phyloP scores from a whole-genome alignment of 805 yeast species.

The Candida hispaniensis region DNA sequence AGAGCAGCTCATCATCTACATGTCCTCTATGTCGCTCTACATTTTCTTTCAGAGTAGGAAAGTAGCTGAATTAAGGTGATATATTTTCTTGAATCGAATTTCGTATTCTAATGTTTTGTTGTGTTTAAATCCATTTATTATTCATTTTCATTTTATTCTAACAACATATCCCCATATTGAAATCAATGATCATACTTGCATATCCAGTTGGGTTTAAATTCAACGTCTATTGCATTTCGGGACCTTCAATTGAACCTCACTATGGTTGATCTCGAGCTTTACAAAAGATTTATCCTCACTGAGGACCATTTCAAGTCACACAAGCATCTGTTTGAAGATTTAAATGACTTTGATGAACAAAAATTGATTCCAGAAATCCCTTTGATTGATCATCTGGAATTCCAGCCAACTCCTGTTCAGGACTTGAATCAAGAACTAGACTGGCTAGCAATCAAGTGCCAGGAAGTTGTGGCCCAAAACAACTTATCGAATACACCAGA shows the following conservation, averaged over 20 bases:
- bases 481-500: conserved; percentile 5
- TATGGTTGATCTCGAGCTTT: conserved; percentile 9
- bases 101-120: conserved; percentile 1
- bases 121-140: too few relatives aligned
- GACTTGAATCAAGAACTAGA: conserved; percentile 7
- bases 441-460: conserved; percentile 15
- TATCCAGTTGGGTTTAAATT: too few relatives aligned
- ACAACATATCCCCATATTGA: too few relatives aligned
- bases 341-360: conserved; percentile 5
- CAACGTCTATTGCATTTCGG: too few relatives aligned
- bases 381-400: conserved; percentile 11
- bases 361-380: conserved; percentile 14
- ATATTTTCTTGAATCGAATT: background rate
- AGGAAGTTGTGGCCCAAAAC: conserved; percentile 1
- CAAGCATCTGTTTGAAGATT: conserved; percentile 5
- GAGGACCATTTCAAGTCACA: conserved; percentile 12
- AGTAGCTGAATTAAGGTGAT: conserved; percentile 2
- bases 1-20: conserved; percentile 81
- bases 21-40: conserved; percentile 87
- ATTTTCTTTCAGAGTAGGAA: conserved; percentile 29
- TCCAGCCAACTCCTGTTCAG: conserved; percentile 1
- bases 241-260: too few relatives aligned
- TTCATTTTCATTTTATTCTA: too few relatives aligned
- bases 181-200: too few relatives aligned
- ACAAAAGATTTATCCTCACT: conserved; percentile 4